These are phyloP conservation scores for Trametes maxima DNA, from an alignment of 768 basidiomycete species.

Conservation along the genomic window DNA sequence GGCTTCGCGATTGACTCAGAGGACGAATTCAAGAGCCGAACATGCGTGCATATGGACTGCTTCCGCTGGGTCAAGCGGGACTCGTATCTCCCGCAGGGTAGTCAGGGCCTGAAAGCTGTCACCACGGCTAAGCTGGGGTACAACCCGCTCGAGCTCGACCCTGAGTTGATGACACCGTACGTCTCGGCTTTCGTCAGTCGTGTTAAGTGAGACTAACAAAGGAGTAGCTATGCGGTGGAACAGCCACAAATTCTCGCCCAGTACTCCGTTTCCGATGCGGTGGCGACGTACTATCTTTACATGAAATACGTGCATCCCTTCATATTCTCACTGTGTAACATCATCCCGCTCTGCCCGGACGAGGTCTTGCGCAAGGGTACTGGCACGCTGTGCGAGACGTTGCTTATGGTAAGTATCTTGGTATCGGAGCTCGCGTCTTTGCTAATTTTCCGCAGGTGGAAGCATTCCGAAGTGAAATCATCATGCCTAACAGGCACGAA, in stretches of 20 bases:
- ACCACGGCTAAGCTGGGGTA: slow-evolving; percentile 96
- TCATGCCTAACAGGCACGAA: slow-evolving; percentile 98
- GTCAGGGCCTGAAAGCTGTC: slow-evolving; percentile 97
- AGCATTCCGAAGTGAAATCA: slow-evolving; percentile 87
- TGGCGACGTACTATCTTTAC: slow-evolving; percentile 99
- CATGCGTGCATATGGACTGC: slow-evolving; percentile 97
- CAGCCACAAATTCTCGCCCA: slow-evolving; percentile 93
- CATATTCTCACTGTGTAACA: slow-evolving; percentile 98
- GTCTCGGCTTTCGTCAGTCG: slow-evolving; percentile 34
- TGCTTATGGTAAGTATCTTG: slow-evolving; percentile 79
- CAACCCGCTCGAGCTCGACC: slow-evolving; percentile 95
- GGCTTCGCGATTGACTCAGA: slow-evolving; percentile 92
- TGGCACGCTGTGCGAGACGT: slow-evolving; percentile 95
- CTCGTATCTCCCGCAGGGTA: slow-evolving; percentile 97
- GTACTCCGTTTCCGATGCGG: slow-evolving; percentile 99
- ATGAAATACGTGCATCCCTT: slow-evolving; percentile 99
- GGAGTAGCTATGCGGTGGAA: slow-evolving; percentile 86
- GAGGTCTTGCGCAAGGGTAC: slow-evolving; percentile 95
- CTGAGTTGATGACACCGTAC: slow-evolving; percentile 98
- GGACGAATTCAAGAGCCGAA: slow-evolving; percentile 92
- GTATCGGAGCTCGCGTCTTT: not conserved
- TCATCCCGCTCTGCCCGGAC: slow-evolving; percentile 95
- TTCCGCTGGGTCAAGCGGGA: slow-evolving; percentile 99
- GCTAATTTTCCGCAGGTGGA: slow-evolving; percentile 67
- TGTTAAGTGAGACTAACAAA: not conserved